Conservation (phyloP, 768 basidiomycete species). For the Imleria badia region DNA sequence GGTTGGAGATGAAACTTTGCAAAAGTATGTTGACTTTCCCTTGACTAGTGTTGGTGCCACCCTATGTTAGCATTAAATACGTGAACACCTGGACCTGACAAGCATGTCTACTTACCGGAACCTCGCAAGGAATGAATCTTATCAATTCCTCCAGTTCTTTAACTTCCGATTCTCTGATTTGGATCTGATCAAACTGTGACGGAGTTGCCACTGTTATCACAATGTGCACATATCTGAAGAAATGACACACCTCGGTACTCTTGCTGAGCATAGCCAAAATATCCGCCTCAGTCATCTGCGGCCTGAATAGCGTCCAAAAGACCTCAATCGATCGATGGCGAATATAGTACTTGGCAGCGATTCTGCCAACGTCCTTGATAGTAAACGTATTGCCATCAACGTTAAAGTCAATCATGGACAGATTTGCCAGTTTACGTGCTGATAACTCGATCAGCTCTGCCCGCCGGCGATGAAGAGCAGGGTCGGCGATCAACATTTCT, state of each 20-base stretch:
- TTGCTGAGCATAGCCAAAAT: constrained; percentile 80
- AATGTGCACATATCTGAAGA: background rate
- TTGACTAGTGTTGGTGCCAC: constrained; percentile 58
- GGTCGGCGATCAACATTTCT: constrained; percentile 68
- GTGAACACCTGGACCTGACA: background rate
- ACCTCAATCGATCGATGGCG: constrained; percentile 81
- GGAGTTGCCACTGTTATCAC: background rate
- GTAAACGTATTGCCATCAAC: constrained; percentile 53
- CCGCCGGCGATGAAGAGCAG: constrained; percentile 67
- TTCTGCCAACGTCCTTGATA: constrained; percentile 90
- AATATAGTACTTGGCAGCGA: constrained; percentile 97
- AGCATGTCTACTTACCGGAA: constrained; percentile 51
- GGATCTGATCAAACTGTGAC: constrained; percentile 87
- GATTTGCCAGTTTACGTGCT: constrained; percentile 62
- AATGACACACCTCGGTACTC: constrained; percentile 77
- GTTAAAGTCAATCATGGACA: constrained; percentile 84
- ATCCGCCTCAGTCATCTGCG: constrained; percentile 91
- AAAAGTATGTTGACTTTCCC: constrained; percentile 95
- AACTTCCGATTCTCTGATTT: constrained; percentile 86
- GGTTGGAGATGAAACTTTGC: constrained; percentile 83
- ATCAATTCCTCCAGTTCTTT: constrained; percentile 76
- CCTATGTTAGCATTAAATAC: constrained; percentile 39
- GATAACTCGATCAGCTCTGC: constrained; percentile 64
- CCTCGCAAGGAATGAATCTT: constrained; percentile 73
- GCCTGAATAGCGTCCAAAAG: constrained; percentile 76